Base-by-base conservation (phyloP, 1,284 basidiomycete genomes). In the Lignosus rhinocerotis region DNA sequence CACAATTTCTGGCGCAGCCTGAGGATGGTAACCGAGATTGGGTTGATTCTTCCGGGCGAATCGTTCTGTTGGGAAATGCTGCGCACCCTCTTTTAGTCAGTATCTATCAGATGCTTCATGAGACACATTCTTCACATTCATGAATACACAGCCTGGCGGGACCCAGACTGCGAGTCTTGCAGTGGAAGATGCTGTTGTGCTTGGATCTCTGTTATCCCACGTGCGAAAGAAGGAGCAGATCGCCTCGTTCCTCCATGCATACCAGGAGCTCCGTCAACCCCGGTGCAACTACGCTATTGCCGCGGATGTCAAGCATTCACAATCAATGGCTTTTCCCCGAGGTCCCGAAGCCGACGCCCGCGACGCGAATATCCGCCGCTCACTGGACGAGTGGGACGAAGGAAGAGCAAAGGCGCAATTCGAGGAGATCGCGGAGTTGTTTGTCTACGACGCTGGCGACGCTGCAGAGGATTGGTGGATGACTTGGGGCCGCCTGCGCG, bases 41-140 rank as follows among this genome's bases (percentile, higher is more conserved):
- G 86, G 78, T 82, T 0, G 80, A 85, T 60, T 65, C 73, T 0
- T 73, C 72, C 25, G 75, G 74, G 4, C 72, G 72, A n/a, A 69
- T 82, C n/a, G 65, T 80, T 12, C 67, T 82, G 6, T 66, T 83
- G 34, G 81, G 81, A 41, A 80, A 82, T 58, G 76, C 80, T 1
- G 80, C 80, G 5, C 80, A 81, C 63, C 76, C 80, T 0, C 70
- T 78, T 53, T 70, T 73, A 70, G 58, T 69, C 79, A 50, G 73
- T 81, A 17, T 6, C 31, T 2, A 12, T 45, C 17, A 12, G 32
- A 25, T 19, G n/a, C 7, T 19, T 6, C 31, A 6, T 14, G 36
- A 16, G 14, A 7, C 5, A 25, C 39, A 9, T 19, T 30, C 36
- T 16, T 39, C 46, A 57, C 83, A 11, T 63, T 53, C 41, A 53